phyloP scores from a whole-genome alignment of 306 rosid genomes.

The Phaseolus lunatus region DNA sequence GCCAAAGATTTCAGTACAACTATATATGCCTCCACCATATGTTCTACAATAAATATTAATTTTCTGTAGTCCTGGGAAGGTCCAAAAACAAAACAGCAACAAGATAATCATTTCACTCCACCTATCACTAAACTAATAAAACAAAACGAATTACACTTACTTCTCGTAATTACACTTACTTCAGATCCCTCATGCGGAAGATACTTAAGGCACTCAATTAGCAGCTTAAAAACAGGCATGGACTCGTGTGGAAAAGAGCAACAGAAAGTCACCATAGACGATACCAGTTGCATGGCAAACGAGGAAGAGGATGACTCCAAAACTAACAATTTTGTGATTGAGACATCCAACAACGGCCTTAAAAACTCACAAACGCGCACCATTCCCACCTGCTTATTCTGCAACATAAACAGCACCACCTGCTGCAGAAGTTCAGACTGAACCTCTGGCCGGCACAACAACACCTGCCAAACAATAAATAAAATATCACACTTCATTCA shows the following conservation, averaged over 20 bases:
- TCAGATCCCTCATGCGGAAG: conserved; percentile 61
- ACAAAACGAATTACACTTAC: too few species aligned
- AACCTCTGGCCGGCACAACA: conserved; percentile 71
- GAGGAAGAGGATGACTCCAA: conserved; percentile 59
- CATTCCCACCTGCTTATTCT: conserved; percentile 68
- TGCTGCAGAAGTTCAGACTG: conserved; percentile 85
- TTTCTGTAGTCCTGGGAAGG: conserved; percentile 71
- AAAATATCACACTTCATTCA: conserved; percentile 39
- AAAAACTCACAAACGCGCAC: conserved; percentile 72
- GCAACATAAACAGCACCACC: conserved; percentile 68
- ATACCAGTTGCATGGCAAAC: conserved; percentile 68
- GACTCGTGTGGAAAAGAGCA: conserved; percentile 72
- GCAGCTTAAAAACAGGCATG: conserved; percentile 72
- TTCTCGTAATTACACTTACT: conserved; percentile 60
- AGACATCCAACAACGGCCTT: conserved; percentile 69
- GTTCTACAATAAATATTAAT: conserved; percentile 61
- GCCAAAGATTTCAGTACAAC: conserved; percentile 69
- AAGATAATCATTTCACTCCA: conserved; percentile 29
- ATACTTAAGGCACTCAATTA: conserved; percentile 64
- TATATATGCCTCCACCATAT: conserved; percentile 69
- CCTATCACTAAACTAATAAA: conserved; percentile 17
- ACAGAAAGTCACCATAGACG: conserved; percentile 72
- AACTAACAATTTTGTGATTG: conserved; percentile 61
- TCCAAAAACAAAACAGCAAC: conserved; percentile 32
- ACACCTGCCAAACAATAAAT: conserved; percentile 59